These are phyloP conservation scores for Luffa aegyptiaca DNA, from an alignment of 306 rosid genomes.

Conservation along the genomic window DNA sequence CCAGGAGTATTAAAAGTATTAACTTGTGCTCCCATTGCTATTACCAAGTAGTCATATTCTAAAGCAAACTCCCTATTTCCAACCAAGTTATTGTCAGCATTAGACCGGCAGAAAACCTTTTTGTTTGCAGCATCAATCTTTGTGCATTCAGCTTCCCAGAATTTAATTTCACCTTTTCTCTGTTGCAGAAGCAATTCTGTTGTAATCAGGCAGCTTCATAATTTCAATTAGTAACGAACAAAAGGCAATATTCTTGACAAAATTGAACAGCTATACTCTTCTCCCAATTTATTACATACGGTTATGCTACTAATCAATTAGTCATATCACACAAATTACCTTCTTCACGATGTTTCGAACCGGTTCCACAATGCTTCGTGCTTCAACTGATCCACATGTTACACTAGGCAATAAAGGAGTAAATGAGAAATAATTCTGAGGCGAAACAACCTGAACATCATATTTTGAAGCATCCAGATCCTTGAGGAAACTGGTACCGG, in stretches of 20 bases:
- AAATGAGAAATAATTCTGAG: conserved; percentile 87
- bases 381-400: conserved; percentile 95
- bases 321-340: conserved; percentile 24
- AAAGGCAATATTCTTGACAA: background rate
- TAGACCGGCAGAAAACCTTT: conserved; percentile 49
- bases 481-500: conserved; percentile 86
- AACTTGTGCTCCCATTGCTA: conserved; percentile 83
- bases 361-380: conserved; percentile 91
- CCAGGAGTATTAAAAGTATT: conserved; percentile 95
- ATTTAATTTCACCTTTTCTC: conserved; percentile 65
- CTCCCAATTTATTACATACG: background rate
- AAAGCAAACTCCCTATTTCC: conserved; percentile 62
- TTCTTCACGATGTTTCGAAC: conserved; percentile 74
- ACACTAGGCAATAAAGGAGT: conserved; percentile 93
- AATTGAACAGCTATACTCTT: background rate
- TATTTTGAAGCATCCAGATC: conserved; percentile 64
- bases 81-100: conserved; percentile 30
- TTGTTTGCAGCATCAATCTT: conserved; percentile 75
- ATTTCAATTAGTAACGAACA: background rate
- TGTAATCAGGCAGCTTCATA: background rate
- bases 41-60: conserved; percentile 77
- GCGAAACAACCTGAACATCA: conserved; percentile 82
- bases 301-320: background rate
- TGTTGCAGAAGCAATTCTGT: conserved; percentile 19
- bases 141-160: conserved; percentile 82